A percentile compares a stretch with the other conserved stretches of the same genome.
Evolutionary conservation across 352 stramenopile species (phyloP).

Genomic region (Saprolegnia diclina): DNA sequence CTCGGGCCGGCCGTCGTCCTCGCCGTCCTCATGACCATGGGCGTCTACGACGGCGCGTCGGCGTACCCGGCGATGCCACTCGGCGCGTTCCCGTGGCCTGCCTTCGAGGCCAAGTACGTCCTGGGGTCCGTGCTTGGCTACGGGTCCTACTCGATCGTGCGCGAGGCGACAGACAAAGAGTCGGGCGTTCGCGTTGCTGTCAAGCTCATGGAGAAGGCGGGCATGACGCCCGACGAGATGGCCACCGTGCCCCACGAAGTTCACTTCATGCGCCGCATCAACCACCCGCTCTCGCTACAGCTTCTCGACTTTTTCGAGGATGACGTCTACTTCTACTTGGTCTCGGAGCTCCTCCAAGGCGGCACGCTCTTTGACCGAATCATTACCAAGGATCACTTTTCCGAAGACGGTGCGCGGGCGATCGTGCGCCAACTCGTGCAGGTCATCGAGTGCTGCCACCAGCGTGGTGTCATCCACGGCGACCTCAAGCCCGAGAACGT

Average conservation of each 20-base stretch:
- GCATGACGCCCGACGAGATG: background rate
- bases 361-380: constrained; percentile 9
- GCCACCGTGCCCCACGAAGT: constrained; percentile 5
- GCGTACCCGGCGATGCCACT: background rate
- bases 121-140: background rate
- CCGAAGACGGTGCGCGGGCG: background rate
- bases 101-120: constrained; percentile 6
- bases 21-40: constrained; percentile 7
- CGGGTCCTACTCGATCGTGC: constrained; percentile 9
- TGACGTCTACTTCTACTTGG: constrained; percentile 11
- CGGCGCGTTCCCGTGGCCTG: background rate
- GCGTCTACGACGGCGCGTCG: constrained; percentile 5
- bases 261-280: constrained; percentile 9
- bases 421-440: constrained; percentile 3
- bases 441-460: constrained; percentile 8
- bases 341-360: constrained; percentile 1
- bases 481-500: constrained; percentile 27
- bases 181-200: background rate
- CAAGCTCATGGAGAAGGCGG: constrained; percentile 14
- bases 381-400: constrained; percentile 5
- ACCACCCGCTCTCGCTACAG: constrained; percentile 2
- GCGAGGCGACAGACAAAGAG: constrained; percentile 1
- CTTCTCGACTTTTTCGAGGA: constrained; percentile 7
- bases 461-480: constrained; percentile 7
- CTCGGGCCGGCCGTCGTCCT: background rate